phyloP scores from a whole-genome alignment of 805 yeast genomes.

The Saccharomycopsis schoenii region DNA sequence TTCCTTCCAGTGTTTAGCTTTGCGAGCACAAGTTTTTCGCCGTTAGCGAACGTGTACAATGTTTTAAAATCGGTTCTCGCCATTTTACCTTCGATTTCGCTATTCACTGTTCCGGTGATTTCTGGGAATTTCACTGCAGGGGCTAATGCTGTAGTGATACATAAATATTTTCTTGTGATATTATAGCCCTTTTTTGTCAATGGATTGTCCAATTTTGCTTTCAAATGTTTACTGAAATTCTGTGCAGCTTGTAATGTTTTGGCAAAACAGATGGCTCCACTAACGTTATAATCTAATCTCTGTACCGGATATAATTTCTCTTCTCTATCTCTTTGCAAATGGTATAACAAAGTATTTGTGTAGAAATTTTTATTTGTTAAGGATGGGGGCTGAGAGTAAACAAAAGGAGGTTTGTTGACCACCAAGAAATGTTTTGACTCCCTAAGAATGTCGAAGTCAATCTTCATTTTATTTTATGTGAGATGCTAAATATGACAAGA shows the following conservation, averaged over 20 bases:
- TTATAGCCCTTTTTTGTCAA: constrained; percentile 30
- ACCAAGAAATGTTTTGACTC: constrained; percentile 22
- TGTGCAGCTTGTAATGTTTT: constrained; percentile 26
- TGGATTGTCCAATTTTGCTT: constrained; percentile 25
- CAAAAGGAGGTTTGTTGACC: constrained; percentile 30
- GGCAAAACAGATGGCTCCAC: constrained; percentile 33
- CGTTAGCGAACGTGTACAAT: constrained; percentile 15
- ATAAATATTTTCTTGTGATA: constrained; percentile 30
- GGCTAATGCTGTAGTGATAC: constrained; percentile 15
- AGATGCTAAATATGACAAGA: neutral
- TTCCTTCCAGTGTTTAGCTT: constrained; percentile 32
- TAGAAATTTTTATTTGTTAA: constrained; percentile 14
- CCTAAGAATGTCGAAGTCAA: neutral
- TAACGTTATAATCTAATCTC: constrained; percentile 30
- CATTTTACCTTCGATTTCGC: constrained; percentile 11
- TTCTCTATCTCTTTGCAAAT: neutral
- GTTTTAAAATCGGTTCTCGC: constrained; percentile 17
- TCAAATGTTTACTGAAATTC: constrained; percentile 26
- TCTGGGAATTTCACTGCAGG: neutral
- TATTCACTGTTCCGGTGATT: constrained; percentile 1
- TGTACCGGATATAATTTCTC: constrained; percentile 24
- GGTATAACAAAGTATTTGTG: constrained; percentile 7
- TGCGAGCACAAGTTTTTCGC: constrained; percentile 20
- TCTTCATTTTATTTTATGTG: neutral
- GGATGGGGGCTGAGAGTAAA: constrained; percentile 27